Evolutionary conservation across 345 rosid species (phyloP).

Genomic region (Cardamine occulta): DNA sequence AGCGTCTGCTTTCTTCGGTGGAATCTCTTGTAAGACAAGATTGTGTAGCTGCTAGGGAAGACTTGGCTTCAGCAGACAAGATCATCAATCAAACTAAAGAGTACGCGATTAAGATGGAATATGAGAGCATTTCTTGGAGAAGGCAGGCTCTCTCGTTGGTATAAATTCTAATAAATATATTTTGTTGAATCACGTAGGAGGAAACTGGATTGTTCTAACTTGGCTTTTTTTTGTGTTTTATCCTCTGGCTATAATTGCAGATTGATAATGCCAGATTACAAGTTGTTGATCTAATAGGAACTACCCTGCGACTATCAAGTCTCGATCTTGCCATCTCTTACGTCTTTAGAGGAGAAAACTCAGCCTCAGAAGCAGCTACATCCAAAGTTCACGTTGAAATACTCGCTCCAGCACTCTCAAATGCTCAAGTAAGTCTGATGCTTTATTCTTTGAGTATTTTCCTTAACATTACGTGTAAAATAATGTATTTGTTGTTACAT

Average conservation of each 20-base stretch:
- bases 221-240: slow-evolving; percentile 28
- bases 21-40: slow-evolving; percentile 68
- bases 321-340: slow-evolving; percentile 69
- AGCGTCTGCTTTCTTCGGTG: slow-evolving; percentile 70
- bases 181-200: slow-evolving; percentile 27
- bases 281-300: slow-evolving; percentile 71
- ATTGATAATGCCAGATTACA: slow-evolving; percentile 70
- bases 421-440: slow-evolving; percentile 64
- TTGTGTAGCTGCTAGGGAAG: slow-evolving; percentile 58
- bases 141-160: slow-evolving; percentile 70
- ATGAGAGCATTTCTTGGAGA: slow-evolving; percentile 83
- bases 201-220: slow-evolving; percentile 18
- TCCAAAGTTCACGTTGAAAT: slow-evolving; percentile 69
- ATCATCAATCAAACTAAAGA: slow-evolving; percentile 65
- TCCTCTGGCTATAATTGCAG: slow-evolving; percentile 52
- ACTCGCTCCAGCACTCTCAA: slow-evolving; percentile 75
- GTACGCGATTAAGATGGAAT: slow-evolving; percentile 63
- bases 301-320: slow-evolving; percentile 80
- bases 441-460: slow-evolving; percentile 16
- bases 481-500: slow-evolving; percentile 1
- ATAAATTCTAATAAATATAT: slow-evolving; percentile 37
- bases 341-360: slow-evolving; percentile 61
- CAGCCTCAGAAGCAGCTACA: slow-evolving; percentile 57
- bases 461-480: neutral
- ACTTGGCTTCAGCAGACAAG: slow-evolving; percentile 59